phyloP scores from a whole-genome alignment of 129 eudicot species.

The sunflower (Helianthus annuus) region HanXRQr2.0-SUNRISE NC_035448.2:166674581-166675080 shows the following conservation, averaged over 20 bases:
- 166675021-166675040: not conserved
- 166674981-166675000: not conserved
- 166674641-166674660: slow-evolving; percentile 82
- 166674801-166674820: not conserved
- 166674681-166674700: slow-evolving; percentile 94
- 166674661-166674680: slow-evolving; percentile 81
- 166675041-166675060: not conserved
- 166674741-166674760: slow-evolving; percentile 8
- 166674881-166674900: slow-evolving; percentile 25
- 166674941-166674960: not conserved
- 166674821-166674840: slow-evolving; percentile 18
- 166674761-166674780: slow-evolving; percentile 20
- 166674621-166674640: slow-evolving; percentile 91
- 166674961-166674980: not conserved
- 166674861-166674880: slow-evolving; percentile 30
- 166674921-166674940: not conserved
- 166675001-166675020: not conserved
- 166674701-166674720: slow-evolving; percentile 44
- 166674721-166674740: slow-evolving; percentile 25
- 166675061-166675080: not conserved
- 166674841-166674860: slow-evolving; percentile 25
- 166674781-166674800: not conserved
- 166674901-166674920: slow-evolving; percentile 25
- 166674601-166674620: slow-evolving; percentile 88
- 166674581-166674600: slow-evolving; percentile 98